These are phyloP conservation scores for Boletus smithii DNA, from an alignment of 1,284 basidiomycete species.

Conservation along the genomic window DNA sequence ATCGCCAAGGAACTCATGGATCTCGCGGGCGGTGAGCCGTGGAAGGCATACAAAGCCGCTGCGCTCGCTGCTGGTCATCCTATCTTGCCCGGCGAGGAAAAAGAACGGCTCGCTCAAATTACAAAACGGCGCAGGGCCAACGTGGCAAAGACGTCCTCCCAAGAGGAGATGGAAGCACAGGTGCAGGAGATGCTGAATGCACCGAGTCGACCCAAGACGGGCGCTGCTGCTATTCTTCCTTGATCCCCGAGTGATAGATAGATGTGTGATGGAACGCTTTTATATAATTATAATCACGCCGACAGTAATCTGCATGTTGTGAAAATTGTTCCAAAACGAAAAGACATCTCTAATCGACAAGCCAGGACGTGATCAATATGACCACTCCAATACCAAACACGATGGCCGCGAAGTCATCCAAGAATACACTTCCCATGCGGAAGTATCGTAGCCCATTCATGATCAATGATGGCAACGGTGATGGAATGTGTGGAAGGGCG, in stretches of 20 bases:
- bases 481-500: constrained; percentile 61
- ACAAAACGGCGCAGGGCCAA: constrained; percentile 9
- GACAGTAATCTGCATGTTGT: not conserved
- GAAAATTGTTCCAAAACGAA: constrained; percentile 1
- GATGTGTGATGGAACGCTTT: not conserved
- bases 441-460: constrained; percentile 61
- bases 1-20: constrained; percentile 71
- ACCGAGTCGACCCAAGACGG: constrained; percentile 37
- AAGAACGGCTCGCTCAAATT: constrained; percentile 19
- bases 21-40: constrained; percentile 53
- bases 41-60: constrained; percentile 55
- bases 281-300: constrained; percentile 2
- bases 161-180: constrained; percentile 17
- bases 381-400: constrained; percentile 66
- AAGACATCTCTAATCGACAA: constrained; percentile 27
- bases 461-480: constrained; percentile 58
- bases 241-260: constrained; percentile 23
- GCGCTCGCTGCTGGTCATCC: constrained; percentile 45
- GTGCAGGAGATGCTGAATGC: constrained; percentile 27
- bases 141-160: not conserved
- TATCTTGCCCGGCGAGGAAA: constrained; percentile 41
- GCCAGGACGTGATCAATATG: constrained; percentile 53
- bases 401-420: constrained; percentile 65
- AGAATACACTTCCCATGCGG: constrained; percentile 58
- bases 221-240: constrained; percentile 50